Base-by-base conservation (phyloP, 257 asterid species). In the Solanum bulbocastanum region DNA sequence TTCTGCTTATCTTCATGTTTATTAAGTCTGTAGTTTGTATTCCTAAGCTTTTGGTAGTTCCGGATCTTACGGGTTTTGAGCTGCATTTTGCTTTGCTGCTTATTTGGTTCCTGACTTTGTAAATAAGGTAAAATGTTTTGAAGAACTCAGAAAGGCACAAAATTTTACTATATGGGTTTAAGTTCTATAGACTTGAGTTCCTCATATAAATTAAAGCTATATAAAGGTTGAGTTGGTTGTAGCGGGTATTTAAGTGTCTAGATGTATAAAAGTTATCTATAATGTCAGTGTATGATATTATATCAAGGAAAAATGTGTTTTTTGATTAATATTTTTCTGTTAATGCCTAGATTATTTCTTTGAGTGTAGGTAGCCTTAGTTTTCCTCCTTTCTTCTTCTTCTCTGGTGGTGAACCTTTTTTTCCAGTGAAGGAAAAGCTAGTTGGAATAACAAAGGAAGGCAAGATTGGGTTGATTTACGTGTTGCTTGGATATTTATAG, bases 41-140 rank as follows among this genome's bases (percentile, higher is more conserved):
- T 18, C 4, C 30, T 40, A 49, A 13, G 81, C 30, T 65, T 62
- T 66, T 69, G 25, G 42, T 58, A 58, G 18, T 33, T 87, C 40
- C 65, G 75, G 88, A 86, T 86, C 88, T 76, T 60, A 35, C 44
- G 73, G 76, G 22, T 56, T 76, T 75, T n/a, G 88, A 76, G 86
- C 84, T 20, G 76, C 84, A 73, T 49, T 76, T 39, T 23, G 22
- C 56, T 39, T 52, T 76, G 35, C 56, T 76, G 23, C 33, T 76
- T 76, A 14, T 40, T 76, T 76, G 20, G 23, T 40, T 39, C 22
- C 14, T 40, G 23, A 75, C 35, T 39, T 74, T 37, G 10, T 36
- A 10, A 27, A 68, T 68, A 13, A 68, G 74, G 74, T 13, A 27
- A 68, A 68, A 27, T 13, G 37, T 27, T 68, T 30, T 14, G 76